Percentiles rank a stretch among this genome's conserved stretches.
Conservation (phyloP, 1,284 basidiomycete genomes). For the Leccinum subrobustum region DNA sequence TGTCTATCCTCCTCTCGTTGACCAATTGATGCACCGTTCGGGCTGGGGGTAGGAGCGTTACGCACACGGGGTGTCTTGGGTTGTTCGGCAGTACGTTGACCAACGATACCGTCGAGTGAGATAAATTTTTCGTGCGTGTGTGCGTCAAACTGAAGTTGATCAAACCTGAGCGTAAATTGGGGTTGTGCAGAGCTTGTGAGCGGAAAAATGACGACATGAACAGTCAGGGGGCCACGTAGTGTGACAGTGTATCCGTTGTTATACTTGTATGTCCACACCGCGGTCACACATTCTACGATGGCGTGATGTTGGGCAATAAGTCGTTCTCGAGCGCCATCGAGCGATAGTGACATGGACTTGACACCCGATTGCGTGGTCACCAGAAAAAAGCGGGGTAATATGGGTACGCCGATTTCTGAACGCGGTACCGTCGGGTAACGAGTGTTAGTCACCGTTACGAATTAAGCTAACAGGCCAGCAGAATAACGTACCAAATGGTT, state of each 20-base stretch:
- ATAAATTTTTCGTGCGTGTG: constrained; percentile 68
- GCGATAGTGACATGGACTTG: constrained; percentile 67
- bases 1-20: constrained; percentile 49
- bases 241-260: constrained; percentile 72
- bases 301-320: constrained; percentile 46
- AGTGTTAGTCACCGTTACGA: constrained; percentile 8
- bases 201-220: constrained; percentile 50
- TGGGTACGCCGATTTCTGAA: constrained; percentile 70
- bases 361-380: constrained; percentile 80
- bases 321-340: constrained; percentile 72
- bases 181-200: constrained; percentile 20
- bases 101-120: constrained; percentile 55
- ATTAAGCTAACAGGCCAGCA: not conserved
- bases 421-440: constrained; percentile 11
- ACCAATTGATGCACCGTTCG: constrained; percentile 30
- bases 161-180: constrained; percentile 53
- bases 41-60: constrained; percentile 41
- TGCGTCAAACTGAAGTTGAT: constrained; percentile 68
- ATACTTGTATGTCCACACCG: constrained; percentile 76
- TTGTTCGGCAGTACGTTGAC: constrained; percentile 41
- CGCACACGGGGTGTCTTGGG: constrained; percentile 41
- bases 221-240: constrained; percentile 66
- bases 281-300: constrained; percentile 63
- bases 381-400: constrained; percentile 78
- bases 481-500: constrained; percentile 65